Base-by-base conservation (phyloP, 805 yeast species). In the Ogataea trehaloabstinens region DNA sequence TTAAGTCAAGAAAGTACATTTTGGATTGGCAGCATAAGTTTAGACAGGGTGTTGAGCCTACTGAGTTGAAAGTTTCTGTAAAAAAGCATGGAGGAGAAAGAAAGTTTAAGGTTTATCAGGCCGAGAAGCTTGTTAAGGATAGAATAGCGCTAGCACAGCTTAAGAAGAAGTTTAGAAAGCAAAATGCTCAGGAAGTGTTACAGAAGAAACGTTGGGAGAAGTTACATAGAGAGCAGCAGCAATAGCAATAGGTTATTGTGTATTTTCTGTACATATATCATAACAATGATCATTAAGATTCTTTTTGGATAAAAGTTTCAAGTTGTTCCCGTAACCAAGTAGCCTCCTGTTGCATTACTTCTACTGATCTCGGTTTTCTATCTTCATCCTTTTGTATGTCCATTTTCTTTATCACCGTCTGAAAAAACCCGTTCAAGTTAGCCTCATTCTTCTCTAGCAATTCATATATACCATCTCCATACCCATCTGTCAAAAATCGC, bases 71-170 rank as follows among this genome's bases (percentile, higher is more conserved):
- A 50, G 62, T 68, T 45, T 87, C 90, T 7, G 40, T 29, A n/a
- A 81, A 74, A 69, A 87, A 87, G 71, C 69, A 79, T 64, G 96
- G 96, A 19, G 95, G 96, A 55, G 96, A 89, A 64, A 77, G 96
- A 60, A 83, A 79, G 53, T 75, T 82, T 44, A 78, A 74, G 53
- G 83, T 81, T 55, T 73, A 73, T 49, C 65, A 70, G 13, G 91
- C 95, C 7, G 75, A 74, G 46, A 60, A 76, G 63, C 63, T 74
- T 38, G 73, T 80, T 38, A 77, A 76, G 49, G 76, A 78, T 47
- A 67, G 72, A 52, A 78, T 59, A 31, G 56, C 53, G 22, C 38
- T 53, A 15, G 61, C 67, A 13, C 61, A 64, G 35, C 45, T 59
- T 33, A 57, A 54, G 41, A 61, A 56, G 38, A 31, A 39, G 20